phyloP scores from a whole-genome alignment of 2,329 filamentous ascomycete genomes.

The Chaetomium sp. region DNA sequence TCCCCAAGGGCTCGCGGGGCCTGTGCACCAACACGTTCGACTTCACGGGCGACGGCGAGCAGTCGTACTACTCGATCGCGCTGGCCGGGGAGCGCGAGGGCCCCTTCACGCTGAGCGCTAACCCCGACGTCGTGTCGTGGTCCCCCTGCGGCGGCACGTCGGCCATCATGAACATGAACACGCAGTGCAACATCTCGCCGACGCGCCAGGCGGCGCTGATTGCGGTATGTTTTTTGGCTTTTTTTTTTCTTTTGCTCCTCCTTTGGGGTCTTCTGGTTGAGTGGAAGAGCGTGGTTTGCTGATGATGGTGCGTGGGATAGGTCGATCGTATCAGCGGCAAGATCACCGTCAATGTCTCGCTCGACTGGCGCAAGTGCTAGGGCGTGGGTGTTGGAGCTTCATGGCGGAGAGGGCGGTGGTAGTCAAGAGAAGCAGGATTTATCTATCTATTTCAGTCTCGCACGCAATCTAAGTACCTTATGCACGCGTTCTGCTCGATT shows the following conservation, averaged over 20 bases:
- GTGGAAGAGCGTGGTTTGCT: no score
- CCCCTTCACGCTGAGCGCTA: constrained; percentile 28
- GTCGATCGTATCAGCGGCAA: constrained; percentile 31
- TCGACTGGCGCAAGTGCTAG: constrained; percentile 28
- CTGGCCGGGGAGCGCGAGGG: constrained; percentile 30
- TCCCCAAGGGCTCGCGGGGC: constrained; percentile 27
- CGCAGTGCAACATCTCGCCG: constrained; percentile 29
- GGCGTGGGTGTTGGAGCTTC: background rate
- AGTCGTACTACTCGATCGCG: constrained; percentile 22
- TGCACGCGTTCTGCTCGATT: background rate
- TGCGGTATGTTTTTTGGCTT: constrained; percentile 20
- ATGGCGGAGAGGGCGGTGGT: background rate
- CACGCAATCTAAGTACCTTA: constrained; percentile 3
- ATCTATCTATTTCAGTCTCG: background rate
- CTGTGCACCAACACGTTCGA: constrained; percentile 34
- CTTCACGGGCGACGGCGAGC: constrained; percentile 30
- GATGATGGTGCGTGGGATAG: constrained; percentile 6
- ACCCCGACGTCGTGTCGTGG: constrained; percentile 30
- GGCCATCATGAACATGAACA: constrained; percentile 32
- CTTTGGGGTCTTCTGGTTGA: no score
- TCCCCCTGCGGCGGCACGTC: constrained; percentile 31
- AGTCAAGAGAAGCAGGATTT: background rate
- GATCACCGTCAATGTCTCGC: constrained; percentile 28
- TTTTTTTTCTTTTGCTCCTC: background rate
- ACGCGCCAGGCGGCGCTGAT: constrained; percentile 24